Conservation (phyloP, 345 rosid genomes). For the Hirschfeldia incana region DNA sequence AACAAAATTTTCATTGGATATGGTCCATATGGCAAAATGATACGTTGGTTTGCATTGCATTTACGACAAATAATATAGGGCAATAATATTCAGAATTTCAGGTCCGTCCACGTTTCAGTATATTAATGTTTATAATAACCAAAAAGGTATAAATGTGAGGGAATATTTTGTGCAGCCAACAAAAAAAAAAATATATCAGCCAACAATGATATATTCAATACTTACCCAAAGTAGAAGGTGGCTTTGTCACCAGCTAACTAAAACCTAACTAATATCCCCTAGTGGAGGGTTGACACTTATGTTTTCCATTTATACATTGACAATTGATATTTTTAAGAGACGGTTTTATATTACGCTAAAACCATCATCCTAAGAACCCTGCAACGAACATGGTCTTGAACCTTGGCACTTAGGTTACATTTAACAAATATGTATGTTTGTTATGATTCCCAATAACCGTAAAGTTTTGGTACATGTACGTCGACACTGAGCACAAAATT, state of each 20-base stretch:
- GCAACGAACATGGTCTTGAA: too few species aligned
- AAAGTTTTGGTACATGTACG: too few species aligned
- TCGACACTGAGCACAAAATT: too few species aligned
- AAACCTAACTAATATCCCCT: constrained; percentile 31
- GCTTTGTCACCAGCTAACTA: constrained; percentile 2
- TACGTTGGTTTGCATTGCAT: constrained; percentile 13
- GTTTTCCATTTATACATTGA: constrained; percentile 2
- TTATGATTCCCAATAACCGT: too few species aligned
- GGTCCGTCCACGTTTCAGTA: constrained; percentile 19
- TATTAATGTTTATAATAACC: not conserved
- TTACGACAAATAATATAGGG: not conserved
- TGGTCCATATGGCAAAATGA: not conserved
- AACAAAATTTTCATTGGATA: not conserved
- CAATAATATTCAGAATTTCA: not conserved
- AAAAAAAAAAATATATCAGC: not conserved
- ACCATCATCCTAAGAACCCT: too few species aligned
- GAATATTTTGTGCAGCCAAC: constrained; percentile 6
- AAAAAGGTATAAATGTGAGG: not conserved
- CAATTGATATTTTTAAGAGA: too few species aligned
- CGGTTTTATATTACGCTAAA: too few species aligned
- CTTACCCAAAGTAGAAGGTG: constrained; percentile 38
- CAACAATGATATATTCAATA: constrained; percentile 13
- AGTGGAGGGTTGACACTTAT: constrained; percentile 37
- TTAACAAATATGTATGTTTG: too few species aligned
- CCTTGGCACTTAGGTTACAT: too few species aligned